These are phyloP conservation scores for Kwoniella sp. DNA, from an alignment of 768 basidiomycete genomes.

Conservation along the genomic window DNA sequence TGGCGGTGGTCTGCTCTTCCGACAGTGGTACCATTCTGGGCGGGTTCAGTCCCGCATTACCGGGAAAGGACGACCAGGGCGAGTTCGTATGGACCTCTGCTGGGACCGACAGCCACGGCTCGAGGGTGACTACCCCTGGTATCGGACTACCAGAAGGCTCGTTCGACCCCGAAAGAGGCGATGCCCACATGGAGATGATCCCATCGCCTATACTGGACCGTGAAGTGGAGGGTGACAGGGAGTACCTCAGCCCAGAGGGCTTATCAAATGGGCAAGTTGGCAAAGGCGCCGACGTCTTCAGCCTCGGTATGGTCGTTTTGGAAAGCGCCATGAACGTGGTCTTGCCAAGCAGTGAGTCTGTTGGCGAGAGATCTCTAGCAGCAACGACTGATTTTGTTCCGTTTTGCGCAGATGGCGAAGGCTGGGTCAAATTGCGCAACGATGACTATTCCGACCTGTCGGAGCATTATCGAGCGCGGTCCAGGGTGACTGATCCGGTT, in stretches of 20 bases:
- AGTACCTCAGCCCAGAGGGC: constrained; percentile 94
- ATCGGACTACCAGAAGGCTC: too few relatives aligned
- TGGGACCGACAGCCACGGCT: neutral
- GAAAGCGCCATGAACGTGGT: constrained; percentile 94
- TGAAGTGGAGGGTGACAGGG: constrained; percentile 87
- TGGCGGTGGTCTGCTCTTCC: constrained; percentile 88
- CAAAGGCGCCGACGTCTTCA: constrained; percentile 91
- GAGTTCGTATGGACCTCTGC: constrained; percentile 29
- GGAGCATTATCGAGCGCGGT: constrained; percentile 28
- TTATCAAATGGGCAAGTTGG: constrained; percentile 76
- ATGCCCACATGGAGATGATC: constrained; percentile 5
- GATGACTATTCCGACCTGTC: constrained; percentile 71
- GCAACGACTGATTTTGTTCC: too few relatives aligned
- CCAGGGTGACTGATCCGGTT: neutral
- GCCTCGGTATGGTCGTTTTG: constrained; percentile 91
- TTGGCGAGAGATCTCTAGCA: too few relatives aligned
- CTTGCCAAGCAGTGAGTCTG: constrained; percentile 75
- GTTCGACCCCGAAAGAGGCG: too few relatives aligned
- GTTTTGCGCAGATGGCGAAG: constrained; percentile 64
- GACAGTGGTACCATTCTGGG: constrained; percentile 34
- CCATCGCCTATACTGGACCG: constrained; percentile 37
- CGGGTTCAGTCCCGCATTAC: constrained; percentile 35
- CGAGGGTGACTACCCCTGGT: neutral
- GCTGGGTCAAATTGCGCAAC: constrained; percentile 86
- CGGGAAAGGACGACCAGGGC: constrained; percentile 23